These are phyloP conservation scores for Seiridium unicorne DNA, from an alignment of 2,329 filamentous ascomycete species.

Conservation along the genomic window DNA sequence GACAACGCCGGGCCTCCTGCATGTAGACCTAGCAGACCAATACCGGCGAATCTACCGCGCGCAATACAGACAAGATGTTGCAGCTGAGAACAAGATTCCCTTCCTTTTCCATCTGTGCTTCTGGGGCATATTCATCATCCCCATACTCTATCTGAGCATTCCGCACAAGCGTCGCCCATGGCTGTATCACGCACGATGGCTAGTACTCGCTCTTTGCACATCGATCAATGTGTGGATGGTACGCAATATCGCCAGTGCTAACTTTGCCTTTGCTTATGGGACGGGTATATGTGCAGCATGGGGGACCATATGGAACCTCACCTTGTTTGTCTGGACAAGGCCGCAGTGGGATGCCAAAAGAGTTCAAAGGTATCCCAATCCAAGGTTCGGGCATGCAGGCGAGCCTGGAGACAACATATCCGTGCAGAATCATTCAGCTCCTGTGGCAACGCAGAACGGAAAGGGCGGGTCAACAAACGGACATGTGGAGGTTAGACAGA, in stretches of 20 bases:
- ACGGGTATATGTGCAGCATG: conserved; percentile 49
- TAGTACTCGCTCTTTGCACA: conserved; percentile 42
- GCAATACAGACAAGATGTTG: conserved; percentile 25
- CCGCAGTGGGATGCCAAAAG: conserved; percentile 58
- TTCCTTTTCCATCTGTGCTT: conserved; percentile 53
- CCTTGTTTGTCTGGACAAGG: conserved; percentile 50
- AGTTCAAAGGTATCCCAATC: conserved; percentile 32
- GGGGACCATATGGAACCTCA: conserved; percentile 47
- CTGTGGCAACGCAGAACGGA: too few relatives aligned
- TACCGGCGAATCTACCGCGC: conserved; percentile 26
- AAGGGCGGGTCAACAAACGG: not conserved
- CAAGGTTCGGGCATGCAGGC: not conserved
- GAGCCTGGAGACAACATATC: not conserved
- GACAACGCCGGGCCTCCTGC: not conserved
- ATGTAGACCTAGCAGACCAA: conserved; percentile 19
- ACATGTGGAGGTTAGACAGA: not conserved
- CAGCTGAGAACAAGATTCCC: conserved; percentile 40
- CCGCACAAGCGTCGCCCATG: conserved; percentile 50
- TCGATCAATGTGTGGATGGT: conserved; percentile 43
- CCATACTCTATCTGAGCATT: conserved; percentile 53
- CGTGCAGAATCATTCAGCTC: too few relatives aligned
- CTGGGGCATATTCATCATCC: conserved; percentile 45
- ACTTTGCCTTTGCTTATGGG: conserved; percentile 49
- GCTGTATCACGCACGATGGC: conserved; percentile 50
- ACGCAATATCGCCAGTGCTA: conserved; percentile 44